Conservation (phyloP, 2,329 filamentous ascomycete genomes). For the Alternaria postmessia region DNA sequence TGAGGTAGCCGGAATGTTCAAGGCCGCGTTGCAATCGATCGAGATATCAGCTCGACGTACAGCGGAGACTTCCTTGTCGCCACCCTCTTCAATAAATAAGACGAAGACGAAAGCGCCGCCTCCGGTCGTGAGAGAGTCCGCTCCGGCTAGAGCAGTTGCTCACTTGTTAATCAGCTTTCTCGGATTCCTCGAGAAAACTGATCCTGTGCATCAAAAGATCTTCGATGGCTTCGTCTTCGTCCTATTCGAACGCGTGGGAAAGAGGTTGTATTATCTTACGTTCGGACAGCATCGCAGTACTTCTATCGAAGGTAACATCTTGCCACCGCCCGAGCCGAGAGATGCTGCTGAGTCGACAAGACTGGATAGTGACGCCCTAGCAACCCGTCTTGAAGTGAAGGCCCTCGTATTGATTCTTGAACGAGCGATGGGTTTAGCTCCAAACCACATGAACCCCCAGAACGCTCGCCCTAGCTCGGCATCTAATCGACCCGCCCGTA, state of each 20-base stretch:
- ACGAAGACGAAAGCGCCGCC: constrained; percentile 15
- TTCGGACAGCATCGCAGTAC: constrained; percentile 47
- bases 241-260: constrained; percentile 51
- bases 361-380: constrained; percentile 32
- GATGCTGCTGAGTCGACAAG: constrained; percentile 14
- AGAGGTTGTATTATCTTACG: constrained; percentile 49
- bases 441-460: constrained; percentile 45
- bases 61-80: constrained; percentile 14
- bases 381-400: constrained; percentile 49
- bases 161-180: constrained; percentile 50
- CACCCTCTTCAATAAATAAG: constrained; percentile 10
- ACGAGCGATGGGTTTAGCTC: constrained; percentile 50
- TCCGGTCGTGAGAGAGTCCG: constrained; percentile 29
- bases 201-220: constrained; percentile 48
- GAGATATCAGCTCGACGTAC: constrained; percentile 34
- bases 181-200: constrained; percentile 46
- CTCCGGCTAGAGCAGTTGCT: constrained; percentile 37
- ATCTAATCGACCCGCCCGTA: constrained; percentile 24
- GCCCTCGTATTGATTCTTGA: constrained; percentile 54
- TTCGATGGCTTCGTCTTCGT: constrained; percentile 56
- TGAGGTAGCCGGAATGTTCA: constrained; percentile 50
- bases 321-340: constrained; percentile 14
- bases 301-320: constrained; percentile 40
- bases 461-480: constrained; percentile 16
- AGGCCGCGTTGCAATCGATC: constrained; percentile 43